phyloP scores from a whole-genome alignment of 2,329 filamentous ascomycete genomes.

The Aschersonia sp. region DNA sequence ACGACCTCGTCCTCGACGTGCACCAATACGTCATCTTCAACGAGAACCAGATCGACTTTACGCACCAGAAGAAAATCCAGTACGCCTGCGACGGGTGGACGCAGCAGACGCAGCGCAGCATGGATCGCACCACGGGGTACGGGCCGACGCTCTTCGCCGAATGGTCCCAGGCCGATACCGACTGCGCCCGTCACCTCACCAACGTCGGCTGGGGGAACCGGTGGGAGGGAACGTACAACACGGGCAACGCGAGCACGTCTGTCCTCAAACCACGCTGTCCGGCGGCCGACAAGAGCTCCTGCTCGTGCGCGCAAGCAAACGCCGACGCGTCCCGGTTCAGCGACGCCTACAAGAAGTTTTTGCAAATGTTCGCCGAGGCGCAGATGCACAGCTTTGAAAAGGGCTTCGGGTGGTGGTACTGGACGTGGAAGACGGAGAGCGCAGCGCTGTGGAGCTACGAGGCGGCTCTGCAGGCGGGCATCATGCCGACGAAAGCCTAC shows the following conservation, averaged over 20 bases:
- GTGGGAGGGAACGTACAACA: constrained; percentile 78
- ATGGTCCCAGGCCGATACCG: constrained; percentile 95
- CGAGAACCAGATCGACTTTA: constrained; percentile 65
- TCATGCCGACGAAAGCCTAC: constrained; percentile 65
- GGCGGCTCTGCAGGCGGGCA: constrained; percentile 60
- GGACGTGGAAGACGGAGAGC: constrained; percentile 90
- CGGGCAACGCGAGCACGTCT: constrained; percentile 43
- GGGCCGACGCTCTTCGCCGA: constrained; percentile 91
- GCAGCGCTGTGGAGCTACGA: constrained; percentile 89
- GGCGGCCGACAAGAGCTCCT: constrained; percentile 39
- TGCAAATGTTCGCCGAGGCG: constrained; percentile 82
- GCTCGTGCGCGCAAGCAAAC: constrained; percentile 65
- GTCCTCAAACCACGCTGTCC: constrained; percentile 66
- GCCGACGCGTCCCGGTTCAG: constrained; percentile 55
- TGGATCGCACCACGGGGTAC: constrained; percentile 64
- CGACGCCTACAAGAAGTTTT: constrained; percentile 65
- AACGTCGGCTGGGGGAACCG: constrained; percentile 79
- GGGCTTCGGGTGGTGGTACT: constrained; percentile 97
- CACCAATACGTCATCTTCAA: constrained; percentile 99
- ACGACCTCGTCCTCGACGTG: constrained; percentile 77
- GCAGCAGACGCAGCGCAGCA: constrained; percentile 56
- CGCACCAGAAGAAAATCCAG: constrained; percentile 69
- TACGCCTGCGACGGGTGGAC: constrained; percentile 87
- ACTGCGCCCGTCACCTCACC: constrained; percentile 77
- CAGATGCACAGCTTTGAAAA: constrained; percentile 93